These are phyloP conservation scores for Vitis riparia DNA, from an alignment of 164 flowering plant species.

Conservation along the genomic window DNA sequence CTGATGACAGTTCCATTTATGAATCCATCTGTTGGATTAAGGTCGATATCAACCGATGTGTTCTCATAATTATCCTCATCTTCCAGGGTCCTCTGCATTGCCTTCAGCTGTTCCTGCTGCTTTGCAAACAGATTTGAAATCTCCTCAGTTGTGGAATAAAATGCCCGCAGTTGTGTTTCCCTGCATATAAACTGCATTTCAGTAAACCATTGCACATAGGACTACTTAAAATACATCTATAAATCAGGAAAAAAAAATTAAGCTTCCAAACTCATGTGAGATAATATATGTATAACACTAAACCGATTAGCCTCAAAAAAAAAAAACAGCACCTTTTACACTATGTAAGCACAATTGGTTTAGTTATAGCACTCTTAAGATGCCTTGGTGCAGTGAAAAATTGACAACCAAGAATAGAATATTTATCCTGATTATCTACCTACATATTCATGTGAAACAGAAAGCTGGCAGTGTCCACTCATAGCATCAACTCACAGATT, in stretches of 20 bases:
- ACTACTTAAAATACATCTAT: not conserved
- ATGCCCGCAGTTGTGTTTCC: constrained; percentile 94
- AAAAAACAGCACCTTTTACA: not conserved
- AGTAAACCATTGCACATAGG: not conserved
- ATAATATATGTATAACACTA: not conserved
- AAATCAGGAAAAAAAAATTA: not conserved
- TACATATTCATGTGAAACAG: not conserved
- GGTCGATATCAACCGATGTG: constrained; percentile 58
- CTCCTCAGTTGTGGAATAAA: constrained; percentile 97
- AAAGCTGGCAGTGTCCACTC: not conserved
- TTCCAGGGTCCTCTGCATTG: constrained; percentile 94
- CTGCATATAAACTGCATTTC: constrained; percentile 39
- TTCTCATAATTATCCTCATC: constrained; percentile 88
- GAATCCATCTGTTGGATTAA: constrained; percentile 28
- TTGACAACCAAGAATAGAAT: not conserved
- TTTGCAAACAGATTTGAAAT: constrained; percentile 68
- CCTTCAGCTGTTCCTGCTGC: constrained; percentile 94
- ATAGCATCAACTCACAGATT: not conserved
- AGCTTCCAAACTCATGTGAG: not conserved
- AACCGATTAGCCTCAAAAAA: not conserved
- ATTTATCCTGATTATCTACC: not conserved
- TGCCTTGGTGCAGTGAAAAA: not conserved
- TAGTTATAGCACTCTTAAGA: not conserved
- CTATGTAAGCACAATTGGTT: not conserved
- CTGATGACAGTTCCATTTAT: constrained; percentile 13